Conservation (phyloP, 345 rosid genomes). For the Euphorbia lathyris region DNA sequence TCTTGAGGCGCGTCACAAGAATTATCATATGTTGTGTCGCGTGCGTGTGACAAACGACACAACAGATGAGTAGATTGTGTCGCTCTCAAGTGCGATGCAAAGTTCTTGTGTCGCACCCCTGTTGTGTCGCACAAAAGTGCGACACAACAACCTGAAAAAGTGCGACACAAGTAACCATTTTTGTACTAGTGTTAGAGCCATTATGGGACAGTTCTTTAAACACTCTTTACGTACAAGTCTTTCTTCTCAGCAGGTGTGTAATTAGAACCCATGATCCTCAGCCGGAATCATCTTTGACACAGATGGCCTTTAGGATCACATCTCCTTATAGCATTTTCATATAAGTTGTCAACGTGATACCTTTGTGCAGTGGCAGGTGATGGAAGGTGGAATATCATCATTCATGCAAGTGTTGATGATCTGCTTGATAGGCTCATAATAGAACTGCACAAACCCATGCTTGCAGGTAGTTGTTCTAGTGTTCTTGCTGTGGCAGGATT, state of each 20-base stretch:
- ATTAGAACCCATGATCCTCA: conserved; percentile 87
- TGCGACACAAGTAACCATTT: too few relatives aligned
- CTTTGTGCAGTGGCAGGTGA: conserved; percentile 67
- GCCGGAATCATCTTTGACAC: conserved; percentile 94
- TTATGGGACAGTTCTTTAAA: too few relatives aligned
- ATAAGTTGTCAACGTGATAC: conserved; percentile 83
- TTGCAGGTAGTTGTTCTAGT: conserved; percentile 65
- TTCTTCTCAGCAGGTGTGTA: conserved; percentile 79
- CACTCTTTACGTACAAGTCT: conserved; percentile 63
- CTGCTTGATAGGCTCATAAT: conserved; percentile 84
- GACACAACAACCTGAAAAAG: too few relatives aligned
- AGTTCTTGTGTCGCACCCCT: too few relatives aligned
- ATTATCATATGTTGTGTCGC: too few relatives aligned
- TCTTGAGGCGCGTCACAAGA: too few relatives aligned
- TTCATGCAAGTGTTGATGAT: conserved; percentile 76
- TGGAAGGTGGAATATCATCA: conserved; percentile 77
- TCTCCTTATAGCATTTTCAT: conserved; percentile 66
- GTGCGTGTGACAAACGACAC: too few relatives aligned
- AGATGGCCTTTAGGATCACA: conserved; percentile 83
- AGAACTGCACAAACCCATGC: conserved; percentile 86
- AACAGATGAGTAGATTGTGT: too few relatives aligned
- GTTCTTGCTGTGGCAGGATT: conserved; percentile 76
- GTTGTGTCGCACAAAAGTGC: too few relatives aligned
- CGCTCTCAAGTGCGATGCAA: too few relatives aligned
- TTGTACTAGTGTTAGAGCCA: too few relatives aligned